phyloP scores from a whole-genome alignment of 305 asterid species.

The Fraxinus angustifolia region DNA sequence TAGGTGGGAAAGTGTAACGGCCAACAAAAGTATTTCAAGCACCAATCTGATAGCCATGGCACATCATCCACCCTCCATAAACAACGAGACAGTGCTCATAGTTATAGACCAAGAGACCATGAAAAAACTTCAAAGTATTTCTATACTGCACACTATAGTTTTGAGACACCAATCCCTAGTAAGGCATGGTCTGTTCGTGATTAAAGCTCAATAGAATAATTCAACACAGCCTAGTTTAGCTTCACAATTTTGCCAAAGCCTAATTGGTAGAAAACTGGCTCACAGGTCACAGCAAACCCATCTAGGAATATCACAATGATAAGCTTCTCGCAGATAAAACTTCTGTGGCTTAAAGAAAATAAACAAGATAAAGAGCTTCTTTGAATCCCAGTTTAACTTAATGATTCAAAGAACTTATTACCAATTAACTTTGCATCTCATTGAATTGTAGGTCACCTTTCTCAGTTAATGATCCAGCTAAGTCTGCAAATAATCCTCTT shows the following conservation, averaged over 20 bases:
- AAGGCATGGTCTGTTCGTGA: neutral
- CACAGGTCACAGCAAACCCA: neutral
- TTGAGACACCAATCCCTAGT: neutral
- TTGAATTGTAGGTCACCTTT: neutral
- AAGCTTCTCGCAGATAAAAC: neutral
- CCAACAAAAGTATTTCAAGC: neutral
- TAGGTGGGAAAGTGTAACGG: neutral
- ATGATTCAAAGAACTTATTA: neutral
- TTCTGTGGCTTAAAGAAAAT: neutral
- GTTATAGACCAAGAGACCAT: conserved; percentile 13
- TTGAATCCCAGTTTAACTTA: neutral
- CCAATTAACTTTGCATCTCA: neutral
- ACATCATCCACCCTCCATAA: neutral
- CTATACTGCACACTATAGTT: neutral
- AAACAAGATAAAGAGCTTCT: neutral
- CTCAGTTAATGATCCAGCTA: neutral
- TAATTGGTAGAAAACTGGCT: neutral
- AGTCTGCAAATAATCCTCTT: neutral
- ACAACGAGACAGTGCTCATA: conserved; percentile 2
- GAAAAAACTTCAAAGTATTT: neutral
- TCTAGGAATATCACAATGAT: neutral
- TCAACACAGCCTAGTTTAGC: neutral
- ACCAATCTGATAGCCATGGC: conserved; percentile 6
- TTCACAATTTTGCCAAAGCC: neutral
- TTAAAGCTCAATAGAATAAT: neutral